A percentile compares a stretch with the other conserved stretches of the same genome.
Evolutionary conservation across 345 rosid species (phyloP).

Genomic region (Reutealis trisperma): DNA sequence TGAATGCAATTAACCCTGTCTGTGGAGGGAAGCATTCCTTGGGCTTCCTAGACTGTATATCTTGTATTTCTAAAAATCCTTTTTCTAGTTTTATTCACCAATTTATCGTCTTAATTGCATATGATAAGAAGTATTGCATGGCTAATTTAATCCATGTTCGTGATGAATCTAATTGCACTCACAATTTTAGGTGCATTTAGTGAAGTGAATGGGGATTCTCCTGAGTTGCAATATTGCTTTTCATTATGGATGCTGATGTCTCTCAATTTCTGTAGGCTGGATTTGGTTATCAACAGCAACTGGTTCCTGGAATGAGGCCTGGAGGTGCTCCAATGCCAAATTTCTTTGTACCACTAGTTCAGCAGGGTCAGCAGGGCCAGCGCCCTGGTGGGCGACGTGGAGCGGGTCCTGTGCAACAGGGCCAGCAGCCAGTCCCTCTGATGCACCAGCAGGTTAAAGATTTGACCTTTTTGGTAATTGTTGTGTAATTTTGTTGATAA

Average conservation of each 20-base stretch:
- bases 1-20: too few species aligned
- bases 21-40: too few species aligned
- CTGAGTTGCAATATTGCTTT: neutral
- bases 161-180: neutral
- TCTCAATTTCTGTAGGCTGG: slow-evolving; percentile 19
- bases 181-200: neutral
- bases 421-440: slow-evolving; percentile 32
- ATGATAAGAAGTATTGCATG: neutral
- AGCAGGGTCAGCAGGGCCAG: slow-evolving; percentile 31
- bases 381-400: slow-evolving; percentile 30
- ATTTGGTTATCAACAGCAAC: slow-evolving; percentile 36
- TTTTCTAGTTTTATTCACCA: too few species aligned
- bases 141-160: neutral
- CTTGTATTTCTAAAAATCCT: neutral
- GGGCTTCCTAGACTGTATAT: too few species aligned
- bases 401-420: slow-evolving; percentile 21
- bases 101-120: neutral
- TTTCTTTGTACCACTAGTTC: slow-evolving; percentile 29
- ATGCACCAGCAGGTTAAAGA: slow-evolving; percentile 32
- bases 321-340: slow-evolving; percentile 37
- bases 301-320: slow-evolving; percentile 37
- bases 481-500: neutral
- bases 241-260: neutral
- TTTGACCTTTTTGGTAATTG: neutral
- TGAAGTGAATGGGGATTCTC: neutral